These are phyloP conservation scores for Citrus inodora DNA, from an alignment of 345 rosid species.

Conservation along the genomic window DNA sequence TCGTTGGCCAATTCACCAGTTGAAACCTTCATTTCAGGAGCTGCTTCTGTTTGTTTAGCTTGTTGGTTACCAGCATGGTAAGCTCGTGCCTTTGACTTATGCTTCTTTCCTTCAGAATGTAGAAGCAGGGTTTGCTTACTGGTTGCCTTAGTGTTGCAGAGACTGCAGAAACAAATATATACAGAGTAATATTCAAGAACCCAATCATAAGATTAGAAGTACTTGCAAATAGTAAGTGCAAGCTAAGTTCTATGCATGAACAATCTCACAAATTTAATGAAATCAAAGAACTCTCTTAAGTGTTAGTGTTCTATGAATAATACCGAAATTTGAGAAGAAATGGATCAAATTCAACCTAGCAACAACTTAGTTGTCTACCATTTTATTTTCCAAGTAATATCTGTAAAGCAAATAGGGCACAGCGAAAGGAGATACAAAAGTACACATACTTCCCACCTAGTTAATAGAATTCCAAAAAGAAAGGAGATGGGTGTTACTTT, in stretches of 20 bases:
- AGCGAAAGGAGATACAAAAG: not conserved
- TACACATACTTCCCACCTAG: not conserved
- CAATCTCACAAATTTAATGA: not conserved
- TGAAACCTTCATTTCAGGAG: constrained; percentile 29
- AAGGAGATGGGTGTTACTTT: not conserved
- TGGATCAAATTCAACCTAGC: not conserved
- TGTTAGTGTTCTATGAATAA: not conserved
- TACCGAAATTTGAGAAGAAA: not conserved
- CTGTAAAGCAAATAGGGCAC: not conserved
- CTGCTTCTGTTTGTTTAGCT: constrained; percentile 37
- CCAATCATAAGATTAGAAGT: not conserved
- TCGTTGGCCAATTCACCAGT: constrained; percentile 12
- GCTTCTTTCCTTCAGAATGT: constrained; percentile 97
- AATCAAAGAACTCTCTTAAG: not conserved
- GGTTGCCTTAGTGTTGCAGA: constrained; percentile 79
- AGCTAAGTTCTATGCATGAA: not conserved
- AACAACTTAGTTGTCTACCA: not conserved
- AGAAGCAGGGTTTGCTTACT: constrained; percentile 81
- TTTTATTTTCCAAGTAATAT: not conserved
- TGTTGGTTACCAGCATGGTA: constrained; percentile 57
- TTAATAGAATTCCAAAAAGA: not conserved
- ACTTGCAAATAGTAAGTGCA: not conserved
- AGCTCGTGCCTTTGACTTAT: constrained; percentile 69
- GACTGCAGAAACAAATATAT: constrained; percentile 35
- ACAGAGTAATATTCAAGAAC: not conserved